Evolutionary conservation across 345 rosid genomes (phyloP).

Genomic region (Passiflora organensis): DNA sequence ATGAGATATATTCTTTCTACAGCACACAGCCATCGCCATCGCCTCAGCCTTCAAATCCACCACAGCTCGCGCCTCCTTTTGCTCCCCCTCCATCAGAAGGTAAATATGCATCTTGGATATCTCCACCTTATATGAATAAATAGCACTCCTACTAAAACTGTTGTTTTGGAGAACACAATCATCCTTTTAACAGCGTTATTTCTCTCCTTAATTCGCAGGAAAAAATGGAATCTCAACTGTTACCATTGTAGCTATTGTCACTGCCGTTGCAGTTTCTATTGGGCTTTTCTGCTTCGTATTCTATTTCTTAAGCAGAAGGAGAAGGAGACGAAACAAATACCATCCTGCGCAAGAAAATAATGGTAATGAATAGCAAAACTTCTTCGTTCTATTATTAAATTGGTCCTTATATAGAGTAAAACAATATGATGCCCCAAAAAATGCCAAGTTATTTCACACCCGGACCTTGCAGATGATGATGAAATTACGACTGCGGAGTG

Average conservation of each 20-base stretch:
- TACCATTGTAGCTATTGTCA: conserved; percentile 27
- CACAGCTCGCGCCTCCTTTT: neutral
- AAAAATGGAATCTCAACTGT: conserved; percentile 17
- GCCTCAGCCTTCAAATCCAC: neutral
- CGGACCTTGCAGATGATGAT: conserved; percentile 27
- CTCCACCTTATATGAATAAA: too few relatives aligned
- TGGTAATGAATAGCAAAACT: conserved; percentile 17
- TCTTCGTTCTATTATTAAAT: neutral
- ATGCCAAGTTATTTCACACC: too few relatives aligned
- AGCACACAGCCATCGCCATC: neutral
- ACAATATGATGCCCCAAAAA: too few relatives aligned
- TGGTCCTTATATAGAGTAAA: too few relatives aligned
- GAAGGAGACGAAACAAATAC: conserved; percentile 28
- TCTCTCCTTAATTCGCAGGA: too few relatives aligned
- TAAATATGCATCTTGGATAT: neutral
- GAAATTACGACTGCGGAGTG: conserved; percentile 35
- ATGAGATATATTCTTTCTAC: conserved; percentile 34
- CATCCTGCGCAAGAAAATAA: conserved; percentile 17
- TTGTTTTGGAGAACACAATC: too few relatives aligned
- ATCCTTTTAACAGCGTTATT: too few relatives aligned
- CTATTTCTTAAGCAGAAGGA: conserved; percentile 27
- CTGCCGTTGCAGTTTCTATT: conserved; percentile 18
- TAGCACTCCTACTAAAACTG: too few relatives aligned
- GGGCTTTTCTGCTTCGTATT: conserved; percentile 25
- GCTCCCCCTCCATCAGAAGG: too few relatives aligned